Evolutionary conservation across 148 eudicot genomes (phyloP).

Genomic region (Camellia granthamiana): DNA sequence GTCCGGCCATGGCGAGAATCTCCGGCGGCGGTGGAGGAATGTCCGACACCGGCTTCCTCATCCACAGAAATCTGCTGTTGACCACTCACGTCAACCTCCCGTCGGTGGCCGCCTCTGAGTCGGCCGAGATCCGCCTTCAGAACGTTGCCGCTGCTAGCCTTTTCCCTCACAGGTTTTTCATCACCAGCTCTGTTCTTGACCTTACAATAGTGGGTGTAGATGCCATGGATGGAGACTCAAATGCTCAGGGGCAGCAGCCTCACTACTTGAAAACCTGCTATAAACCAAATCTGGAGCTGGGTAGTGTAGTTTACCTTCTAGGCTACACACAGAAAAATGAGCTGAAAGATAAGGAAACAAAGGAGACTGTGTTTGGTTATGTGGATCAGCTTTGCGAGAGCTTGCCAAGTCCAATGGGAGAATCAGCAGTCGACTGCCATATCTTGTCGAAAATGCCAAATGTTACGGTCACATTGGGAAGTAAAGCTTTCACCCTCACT

Average conservation of each 20-base stretch:
- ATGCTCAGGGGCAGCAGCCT: conserved; percentile 55
- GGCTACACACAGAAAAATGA: too few relatives aligned
- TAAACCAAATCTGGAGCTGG: too few relatives aligned
- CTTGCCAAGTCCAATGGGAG: too few relatives aligned
- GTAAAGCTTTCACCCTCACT: too few relatives aligned
- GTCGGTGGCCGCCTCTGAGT: conserved; percentile 70
- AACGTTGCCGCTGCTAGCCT: conserved; percentile 71
- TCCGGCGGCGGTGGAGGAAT: conserved; percentile 24
- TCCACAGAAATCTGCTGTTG: conserved; percentile 71
- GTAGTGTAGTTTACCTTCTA: too few relatives aligned
- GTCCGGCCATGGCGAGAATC: conserved; percentile 63
- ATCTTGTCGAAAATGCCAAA: too few relatives aligned
- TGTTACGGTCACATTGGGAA: too few relatives aligned
- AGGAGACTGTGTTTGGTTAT: too few relatives aligned
- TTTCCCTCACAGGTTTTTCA: conserved; percentile 85
- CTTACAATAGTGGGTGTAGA: conserved; percentile 91
- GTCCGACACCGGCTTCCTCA: conserved; percentile 64
- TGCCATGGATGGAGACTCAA: conserved; percentile 71
- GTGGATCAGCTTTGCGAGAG: too few relatives aligned
- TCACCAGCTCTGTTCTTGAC: conserved; percentile 94
- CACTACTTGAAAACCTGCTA: too few relatives aligned
- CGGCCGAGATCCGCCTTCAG: conserved; percentile 72
- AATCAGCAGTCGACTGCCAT: too few relatives aligned
- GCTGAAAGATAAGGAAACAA: too few relatives aligned
- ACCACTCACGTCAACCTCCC: conserved; percentile 86